Percentiles rank a stretch among this genome's conserved stretches.
These are phyloP conservation scores for Tylopilus subfusipes DNA, from an alignment of 768 basidiomycete genomes.

Conservation along the genomic window DNA sequence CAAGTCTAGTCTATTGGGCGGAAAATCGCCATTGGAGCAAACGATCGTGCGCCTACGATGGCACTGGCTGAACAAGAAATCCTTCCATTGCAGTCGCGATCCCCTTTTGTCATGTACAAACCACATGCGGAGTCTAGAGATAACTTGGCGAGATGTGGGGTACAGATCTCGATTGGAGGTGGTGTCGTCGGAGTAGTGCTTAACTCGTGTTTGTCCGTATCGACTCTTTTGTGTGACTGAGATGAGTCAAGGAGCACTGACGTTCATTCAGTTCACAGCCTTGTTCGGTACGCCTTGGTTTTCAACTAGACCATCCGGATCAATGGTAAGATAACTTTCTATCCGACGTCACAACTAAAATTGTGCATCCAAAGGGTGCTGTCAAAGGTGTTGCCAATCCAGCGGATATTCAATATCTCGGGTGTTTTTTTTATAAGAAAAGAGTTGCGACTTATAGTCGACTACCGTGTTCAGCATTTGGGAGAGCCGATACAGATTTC, in stretches of 20 bases:
- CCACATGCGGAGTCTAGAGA: constrained; percentile 9
- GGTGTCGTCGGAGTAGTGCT: constrained; percentile 1
- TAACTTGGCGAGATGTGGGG: constrained; percentile 19
- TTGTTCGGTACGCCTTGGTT: constrained; percentile 5
- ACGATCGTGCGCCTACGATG: constrained; percentile 6
- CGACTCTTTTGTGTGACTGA: constrained; percentile 5
- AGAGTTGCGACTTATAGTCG: not conserved
- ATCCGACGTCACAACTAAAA: constrained; percentile 19
- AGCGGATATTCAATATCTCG: not conserved
- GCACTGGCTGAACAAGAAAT: constrained; percentile 5
- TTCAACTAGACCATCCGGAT: constrained; percentile 2
- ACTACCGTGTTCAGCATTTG: not conserved
- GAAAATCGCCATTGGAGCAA: constrained; percentile 12
- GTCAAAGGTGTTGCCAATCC: not conserved
- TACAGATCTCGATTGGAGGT: constrained; percentile 15
- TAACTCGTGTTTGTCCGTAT: constrained; percentile 7
- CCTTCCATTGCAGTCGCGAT: constrained; percentile 14
- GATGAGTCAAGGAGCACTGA: constrained; percentile 4
- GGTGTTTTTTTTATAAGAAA: not conserved
- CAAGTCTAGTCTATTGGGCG: constrained; percentile 9
- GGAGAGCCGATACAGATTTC: not conserved
- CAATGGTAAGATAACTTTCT: constrained; percentile 8
- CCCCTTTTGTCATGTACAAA: constrained; percentile 10
- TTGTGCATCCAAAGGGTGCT: constrained; percentile 14
- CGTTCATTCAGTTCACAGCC: constrained; percentile 12